These are phyloP conservation scores for Termitomyces sp. DNA, from an alignment of 768 basidiomycete genomes.

Conservation along the genomic window DNA sequence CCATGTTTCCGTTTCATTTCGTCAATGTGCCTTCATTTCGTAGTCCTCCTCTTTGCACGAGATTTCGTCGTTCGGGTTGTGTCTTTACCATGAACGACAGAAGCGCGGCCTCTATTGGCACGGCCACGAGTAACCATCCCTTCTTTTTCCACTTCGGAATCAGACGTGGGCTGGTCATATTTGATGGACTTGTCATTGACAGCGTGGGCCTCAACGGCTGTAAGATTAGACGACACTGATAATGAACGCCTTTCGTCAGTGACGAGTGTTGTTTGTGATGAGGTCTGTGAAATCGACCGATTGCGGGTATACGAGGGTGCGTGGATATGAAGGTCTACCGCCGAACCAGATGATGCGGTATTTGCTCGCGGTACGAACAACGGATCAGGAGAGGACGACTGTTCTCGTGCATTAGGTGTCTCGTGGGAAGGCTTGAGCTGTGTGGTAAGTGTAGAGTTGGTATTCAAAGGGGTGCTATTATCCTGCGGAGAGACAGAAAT, in stretches of 20 bases:
- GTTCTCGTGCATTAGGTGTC: constrained; percentile 1
- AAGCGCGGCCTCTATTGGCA: constrained; percentile 18
- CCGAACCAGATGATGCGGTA: constrained; percentile 6
- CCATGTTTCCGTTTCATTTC: constrained; percentile 2
- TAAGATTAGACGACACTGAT: constrained; percentile 38
- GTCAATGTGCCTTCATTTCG: constrained; percentile 7
- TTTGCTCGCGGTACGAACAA: constrained; percentile 9
- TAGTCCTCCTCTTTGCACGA: constrained; percentile 12
- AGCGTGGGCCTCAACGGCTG: constrained; percentile 27
- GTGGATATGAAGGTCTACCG: constrained; percentile 12
- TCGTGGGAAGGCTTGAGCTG: constrained; percentile 1
- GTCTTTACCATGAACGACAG: constrained; percentile 3
- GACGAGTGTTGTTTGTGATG: constrained; percentile 34
- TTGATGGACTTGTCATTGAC: constrained; percentile 20
- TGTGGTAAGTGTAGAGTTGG: not conserved
- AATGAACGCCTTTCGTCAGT: constrained; percentile 29
- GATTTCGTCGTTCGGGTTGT: constrained; percentile 6
- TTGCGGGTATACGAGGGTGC: constrained; percentile 30
- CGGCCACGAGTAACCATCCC: constrained; percentile 39
- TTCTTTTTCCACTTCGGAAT: constrained; percentile 18
- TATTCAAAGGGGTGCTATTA: not conserved
- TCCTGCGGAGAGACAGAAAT: constrained; percentile 7
- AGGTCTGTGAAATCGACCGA: constrained; percentile 37
- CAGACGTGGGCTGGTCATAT: constrained; percentile 12
- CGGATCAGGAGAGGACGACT: constrained; percentile 13